Evolutionary conservation across 192 early-diverging fungal genomes (phyloP).

Genomic region (Umbelopsis ramanniana): DNA sequence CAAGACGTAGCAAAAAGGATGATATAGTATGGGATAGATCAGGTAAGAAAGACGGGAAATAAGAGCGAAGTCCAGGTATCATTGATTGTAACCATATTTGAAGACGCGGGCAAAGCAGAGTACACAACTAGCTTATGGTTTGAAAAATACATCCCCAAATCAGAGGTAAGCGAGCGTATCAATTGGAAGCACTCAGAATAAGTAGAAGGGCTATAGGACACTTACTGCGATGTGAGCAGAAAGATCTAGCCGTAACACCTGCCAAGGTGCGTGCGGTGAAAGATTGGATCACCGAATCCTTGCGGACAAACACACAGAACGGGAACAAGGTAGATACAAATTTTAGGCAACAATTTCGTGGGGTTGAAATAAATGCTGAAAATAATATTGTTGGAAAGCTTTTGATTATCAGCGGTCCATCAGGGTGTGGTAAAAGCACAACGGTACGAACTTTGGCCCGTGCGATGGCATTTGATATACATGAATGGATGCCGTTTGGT

Average conservation of each 20-base stretch:
- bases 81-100: background rate
- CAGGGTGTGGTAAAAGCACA: constrained; percentile 22
- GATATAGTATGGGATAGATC: background rate
- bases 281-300: constrained; percentile 5
- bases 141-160: constrained; percentile 13
- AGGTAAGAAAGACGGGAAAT: background rate
- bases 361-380: background rate
- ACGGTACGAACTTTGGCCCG: constrained; percentile 4
- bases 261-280: background rate
- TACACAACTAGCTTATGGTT: background rate
- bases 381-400: background rate
- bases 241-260: constrained; percentile 4
- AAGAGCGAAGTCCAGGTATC: background rate
- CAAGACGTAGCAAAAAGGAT: background rate
- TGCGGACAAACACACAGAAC: background rate
- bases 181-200: background rate
- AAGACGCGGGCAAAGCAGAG: background rate
- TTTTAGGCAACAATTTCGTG: background rate
- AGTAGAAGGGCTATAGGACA: background rate
- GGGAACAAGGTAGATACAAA: background rate
- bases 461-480: constrained; percentile 12
- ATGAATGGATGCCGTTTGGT: constrained; percentile 18
- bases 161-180: background rate
- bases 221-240: background rate
- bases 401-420: constrained; percentile 6